phyloP scores from a whole-genome alignment of 2,329 filamentous ascomycete genomes.

The Aspergillus ruber region DNA sequence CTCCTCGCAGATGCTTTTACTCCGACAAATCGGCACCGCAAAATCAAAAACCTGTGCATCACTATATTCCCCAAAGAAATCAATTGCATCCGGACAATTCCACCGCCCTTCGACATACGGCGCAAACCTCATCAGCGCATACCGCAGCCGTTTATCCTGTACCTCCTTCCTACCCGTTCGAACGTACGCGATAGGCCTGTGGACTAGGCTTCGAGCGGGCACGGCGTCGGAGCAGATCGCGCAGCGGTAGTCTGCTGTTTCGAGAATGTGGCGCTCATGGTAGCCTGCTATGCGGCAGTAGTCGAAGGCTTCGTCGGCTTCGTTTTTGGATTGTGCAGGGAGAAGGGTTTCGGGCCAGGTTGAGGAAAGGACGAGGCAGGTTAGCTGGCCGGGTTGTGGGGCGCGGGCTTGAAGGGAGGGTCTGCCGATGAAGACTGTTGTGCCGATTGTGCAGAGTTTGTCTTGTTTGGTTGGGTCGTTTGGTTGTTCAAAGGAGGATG shows the following conservation, averaged over 20 bases:
- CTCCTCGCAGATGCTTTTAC: slow-evolving; percentile 11
- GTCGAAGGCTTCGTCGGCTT: slow-evolving; percentile 5
- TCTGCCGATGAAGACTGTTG: slow-evolving; percentile 11
- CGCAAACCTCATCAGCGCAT: slow-evolving; percentile 10
- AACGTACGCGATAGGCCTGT: slow-evolving; percentile 14
- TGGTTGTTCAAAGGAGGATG: not conserved
- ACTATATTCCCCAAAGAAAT: slow-evolving; percentile 9
- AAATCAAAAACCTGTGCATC: slow-evolving; percentile 15
- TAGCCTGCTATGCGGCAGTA: slow-evolving; percentile 12
- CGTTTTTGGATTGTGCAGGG: slow-evolving; percentile 2
- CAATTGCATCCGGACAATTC: slow-evolving; percentile 11
- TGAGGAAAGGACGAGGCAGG: slow-evolving; percentile 13
- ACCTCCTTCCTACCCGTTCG: slow-evolving; percentile 3
- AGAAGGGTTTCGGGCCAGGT: slow-evolving; percentile 10
- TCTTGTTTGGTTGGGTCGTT: not conserved
- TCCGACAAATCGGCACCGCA: slow-evolving; percentile 16
- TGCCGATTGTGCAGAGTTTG: slow-evolving; percentile 4
- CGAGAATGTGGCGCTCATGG: slow-evolving; percentile 14
- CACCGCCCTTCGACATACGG: slow-evolving; percentile 14
- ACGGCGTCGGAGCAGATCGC: slow-evolving; percentile 12
- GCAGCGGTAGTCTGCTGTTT: slow-evolving; percentile 13
- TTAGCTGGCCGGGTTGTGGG: slow-evolving; percentile 7
- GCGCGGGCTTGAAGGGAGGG: slow-evolving; percentile 8
- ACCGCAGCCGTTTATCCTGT: slow-evolving; percentile 3
- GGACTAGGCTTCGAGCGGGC: slow-evolving; percentile 11